Percentiles rank a stretch among this genome's conserved stretches.
These are phyloP conservation scores for Didymella pomorum DNA, from an alignment of 2,329 filamentous ascomycete genomes.

Conservation along the genomic window DNA sequence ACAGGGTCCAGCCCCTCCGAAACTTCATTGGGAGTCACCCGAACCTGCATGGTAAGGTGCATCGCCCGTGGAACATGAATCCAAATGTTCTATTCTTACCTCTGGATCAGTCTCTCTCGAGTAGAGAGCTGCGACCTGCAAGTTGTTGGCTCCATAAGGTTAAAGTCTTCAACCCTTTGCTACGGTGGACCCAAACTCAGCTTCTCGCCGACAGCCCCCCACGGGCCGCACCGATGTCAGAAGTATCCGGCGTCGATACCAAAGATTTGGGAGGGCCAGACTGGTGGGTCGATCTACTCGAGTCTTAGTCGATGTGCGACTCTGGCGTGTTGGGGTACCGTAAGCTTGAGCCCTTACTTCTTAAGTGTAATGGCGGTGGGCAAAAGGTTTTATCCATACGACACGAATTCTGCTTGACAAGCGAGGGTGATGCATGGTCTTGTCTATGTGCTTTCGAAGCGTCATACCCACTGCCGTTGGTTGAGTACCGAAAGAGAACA, in stretches of 20 bases:
- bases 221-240: conserved; percentile 6
- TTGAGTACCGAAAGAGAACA: too few relatives aligned
- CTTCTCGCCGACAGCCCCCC: not conserved
- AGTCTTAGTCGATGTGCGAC: not conserved
- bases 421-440: too few relatives aligned
- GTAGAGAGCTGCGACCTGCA: not conserved
- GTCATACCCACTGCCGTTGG: too few relatives aligned
- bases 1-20: not conserved
- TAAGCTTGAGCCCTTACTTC: not conserved
- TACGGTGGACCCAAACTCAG: not conserved
- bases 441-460: too few relatives aligned
- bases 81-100: not conserved
- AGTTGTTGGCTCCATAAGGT: not conserved
- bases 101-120: not conserved
- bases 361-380: not conserved
- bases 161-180: conserved; percentile 2
- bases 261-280: not conserved
- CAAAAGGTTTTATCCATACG: too few relatives aligned
- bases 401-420: too few relatives aligned
- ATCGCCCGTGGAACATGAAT: not conserved
- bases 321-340: not conserved
- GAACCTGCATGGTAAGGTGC: not conserved
- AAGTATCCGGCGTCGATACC: not conserved
- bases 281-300: not conserved
- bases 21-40: not conserved